These are phyloP conservation scores for Shiraia bambusicola DNA, from an alignment of 2,329 filamentous ascomycete species.

Conservation along the genomic window DNA sequence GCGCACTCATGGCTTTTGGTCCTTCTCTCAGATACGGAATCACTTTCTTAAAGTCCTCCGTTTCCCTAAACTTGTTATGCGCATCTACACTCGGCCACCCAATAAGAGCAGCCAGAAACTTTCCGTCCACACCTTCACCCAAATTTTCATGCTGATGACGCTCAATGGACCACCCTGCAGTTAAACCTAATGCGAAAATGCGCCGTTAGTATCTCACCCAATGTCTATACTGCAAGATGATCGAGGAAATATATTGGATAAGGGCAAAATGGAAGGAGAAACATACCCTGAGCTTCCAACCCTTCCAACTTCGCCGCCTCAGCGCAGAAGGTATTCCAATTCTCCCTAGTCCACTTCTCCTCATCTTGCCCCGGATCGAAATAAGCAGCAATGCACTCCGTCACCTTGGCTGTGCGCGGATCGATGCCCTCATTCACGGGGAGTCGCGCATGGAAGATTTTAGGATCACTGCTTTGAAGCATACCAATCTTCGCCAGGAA, in stretches of 20 bases:
- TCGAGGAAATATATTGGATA: not conserved
- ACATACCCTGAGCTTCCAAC: conserved; percentile 7
- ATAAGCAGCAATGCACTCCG: conserved; percentile 52
- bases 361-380: conserved; percentile 41
- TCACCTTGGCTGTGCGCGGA: conserved; percentile 48
- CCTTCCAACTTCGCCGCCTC: conserved; percentile 35
- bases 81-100: conserved; percentile 56
- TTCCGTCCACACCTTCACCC: conserved; percentile 31
- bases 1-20: conserved; percentile 47
- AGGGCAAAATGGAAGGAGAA: not conserved
- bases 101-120: conserved; percentile 47
- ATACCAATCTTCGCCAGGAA: conserved; percentile 38
- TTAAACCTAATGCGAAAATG: conserved; percentile 13
- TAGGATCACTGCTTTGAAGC: conserved; percentile 11
- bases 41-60: conserved; percentile 47
- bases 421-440: conserved; percentile 7
- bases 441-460: conserved; percentile 41
- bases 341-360: conserved; percentile 23
- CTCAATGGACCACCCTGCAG: conserved; percentile 43
- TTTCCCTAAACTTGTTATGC: conserved; percentile 52
- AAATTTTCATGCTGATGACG: conserved; percentile 18
- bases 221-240: not conserved
- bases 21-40: conserved; percentile 48
- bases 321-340: conserved; percentile 43
- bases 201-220: too few relatives aligned